These are phyloP conservation scores for Ascochyta lentis DNA, from an alignment of 2,329 filamentous ascomycete genomes.

Conservation along the genomic window DNA sequence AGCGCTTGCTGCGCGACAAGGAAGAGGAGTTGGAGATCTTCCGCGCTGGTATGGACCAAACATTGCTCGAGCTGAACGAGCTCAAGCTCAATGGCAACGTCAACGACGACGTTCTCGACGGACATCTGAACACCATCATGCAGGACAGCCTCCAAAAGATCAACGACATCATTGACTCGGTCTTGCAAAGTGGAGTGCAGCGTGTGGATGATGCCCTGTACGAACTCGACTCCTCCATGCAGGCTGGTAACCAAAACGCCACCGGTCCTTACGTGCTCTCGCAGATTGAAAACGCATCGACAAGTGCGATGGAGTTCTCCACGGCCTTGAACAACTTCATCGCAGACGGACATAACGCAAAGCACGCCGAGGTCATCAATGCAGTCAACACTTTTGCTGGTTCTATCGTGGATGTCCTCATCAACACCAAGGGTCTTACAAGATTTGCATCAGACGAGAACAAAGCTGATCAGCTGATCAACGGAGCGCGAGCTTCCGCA, in stretches of 20 bases:
- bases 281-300: slow-evolving; percentile 94
- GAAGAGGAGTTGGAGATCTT: slow-evolving; percentile 98
- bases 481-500: slow-evolving; percentile 82
- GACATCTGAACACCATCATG: slow-evolving; percentile 88
- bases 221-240: slow-evolving; percentile 96
- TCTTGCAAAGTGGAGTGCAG: slow-evolving; percentile 89
- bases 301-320: slow-evolving; percentile 94
- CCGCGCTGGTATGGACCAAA: slow-evolving; percentile 97
- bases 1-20: slow-evolving; percentile 86
- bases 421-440: slow-evolving; percentile 94
- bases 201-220: slow-evolving; percentile 96
- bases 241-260: slow-evolving; percentile 97
- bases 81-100: slow-evolving; percentile 68
- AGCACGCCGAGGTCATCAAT: slow-evolving; percentile 89
- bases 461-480: slow-evolving; percentile 85
- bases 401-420: slow-evolving; percentile 89
- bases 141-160: slow-evolving; percentile 89
- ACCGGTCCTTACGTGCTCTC: slow-evolving; percentile 94
- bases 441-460: slow-evolving; percentile 95
- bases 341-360: slow-evolving; percentile 90
- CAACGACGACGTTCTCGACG: slow-evolving; percentile 81
- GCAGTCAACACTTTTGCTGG: slow-evolving; percentile 89
- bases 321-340: slow-evolving; percentile 99
- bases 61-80: slow-evolving; percentile 89
- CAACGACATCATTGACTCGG: slow-evolving; percentile 96